These are phyloP conservation scores for Neoarthrinium moseri DNA, from an alignment of 2,329 filamentous ascomycete species.

Conservation along the genomic window DNA sequence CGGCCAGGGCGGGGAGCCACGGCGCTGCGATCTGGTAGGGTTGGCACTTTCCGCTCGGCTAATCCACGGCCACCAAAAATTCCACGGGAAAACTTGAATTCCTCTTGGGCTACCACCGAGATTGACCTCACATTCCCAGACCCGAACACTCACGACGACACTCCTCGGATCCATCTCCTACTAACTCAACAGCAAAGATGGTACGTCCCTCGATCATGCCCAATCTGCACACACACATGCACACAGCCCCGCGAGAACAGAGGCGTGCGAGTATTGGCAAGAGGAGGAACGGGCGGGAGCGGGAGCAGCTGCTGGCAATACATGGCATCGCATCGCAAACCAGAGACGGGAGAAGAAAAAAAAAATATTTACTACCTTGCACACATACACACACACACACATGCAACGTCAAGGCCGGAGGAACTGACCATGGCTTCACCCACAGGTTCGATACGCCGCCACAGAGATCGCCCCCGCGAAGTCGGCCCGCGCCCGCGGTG, in stretches of 20 bases:
- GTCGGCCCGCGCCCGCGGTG: conserved; percentile 96
- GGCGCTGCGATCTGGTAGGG: neutral
- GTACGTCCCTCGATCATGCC: conserved; percentile 37
- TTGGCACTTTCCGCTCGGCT: conserved; percentile 5
- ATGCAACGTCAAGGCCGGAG: neutral
- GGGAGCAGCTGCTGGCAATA: neutral
- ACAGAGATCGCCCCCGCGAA: conserved; percentile 83
- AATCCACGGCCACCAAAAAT: conserved; percentile 10
- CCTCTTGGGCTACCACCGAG: conserved; percentile 3
- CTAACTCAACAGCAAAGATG: conserved; percentile 54
- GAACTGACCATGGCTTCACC: conserved; percentile 17
- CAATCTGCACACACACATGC: neutral
- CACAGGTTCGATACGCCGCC: conserved; percentile 92
- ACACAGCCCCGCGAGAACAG: no score
- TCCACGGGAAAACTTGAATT: conserved; percentile 42
- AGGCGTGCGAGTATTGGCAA: no score
- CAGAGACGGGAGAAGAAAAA: neutral
- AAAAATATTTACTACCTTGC: neutral
- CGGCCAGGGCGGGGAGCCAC: neutral
- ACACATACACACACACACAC: neutral
- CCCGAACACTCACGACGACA: conserved; percentile 44
- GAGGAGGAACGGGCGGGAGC: conserved; percentile 5
- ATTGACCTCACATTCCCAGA: conserved; percentile 34
- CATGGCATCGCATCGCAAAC: neutral
- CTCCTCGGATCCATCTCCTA: conserved; percentile 54